Conservation (phyloP, 495 filamentous ascomycete genomes). For the Neurospora cerealis region DNA sequence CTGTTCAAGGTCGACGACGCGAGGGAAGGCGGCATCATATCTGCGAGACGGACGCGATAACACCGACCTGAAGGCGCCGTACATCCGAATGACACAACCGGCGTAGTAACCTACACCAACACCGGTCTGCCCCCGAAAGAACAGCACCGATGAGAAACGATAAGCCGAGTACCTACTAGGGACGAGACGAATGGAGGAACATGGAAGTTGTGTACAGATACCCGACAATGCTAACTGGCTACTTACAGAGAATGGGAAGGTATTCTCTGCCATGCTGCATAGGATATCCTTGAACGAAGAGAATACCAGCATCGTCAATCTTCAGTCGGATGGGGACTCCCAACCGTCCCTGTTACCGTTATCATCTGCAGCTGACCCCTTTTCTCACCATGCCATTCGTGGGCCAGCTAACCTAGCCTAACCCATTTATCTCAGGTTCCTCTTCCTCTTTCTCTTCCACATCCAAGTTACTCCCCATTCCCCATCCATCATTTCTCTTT, state of each 20-base stretch:
- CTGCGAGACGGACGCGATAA: background rate
- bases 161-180: background rate
- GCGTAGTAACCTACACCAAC: background rate
- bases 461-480: background rate
- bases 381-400: background rate
- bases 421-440: background rate
- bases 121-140: background rate
- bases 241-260: background rate
- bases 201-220: background rate
- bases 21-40: background rate
- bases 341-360: too few species aligned
- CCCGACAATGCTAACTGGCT: background rate
- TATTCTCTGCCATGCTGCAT: background rate
- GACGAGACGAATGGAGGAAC: background rate
- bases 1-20: background rate
- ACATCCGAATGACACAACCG: background rate
- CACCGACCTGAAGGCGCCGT: background rate
- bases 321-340: background rate
- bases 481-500: too few species aligned
- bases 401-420: background rate
- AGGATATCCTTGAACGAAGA: background rate
- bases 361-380: background rate
- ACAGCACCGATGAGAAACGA: background rate
- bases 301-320: background rate
- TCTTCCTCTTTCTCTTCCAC: background rate